These are phyloP conservation scores for Orychophragmus violaceus DNA, from an alignment of 345 rosid genomes.

Conservation along the genomic window DNA sequence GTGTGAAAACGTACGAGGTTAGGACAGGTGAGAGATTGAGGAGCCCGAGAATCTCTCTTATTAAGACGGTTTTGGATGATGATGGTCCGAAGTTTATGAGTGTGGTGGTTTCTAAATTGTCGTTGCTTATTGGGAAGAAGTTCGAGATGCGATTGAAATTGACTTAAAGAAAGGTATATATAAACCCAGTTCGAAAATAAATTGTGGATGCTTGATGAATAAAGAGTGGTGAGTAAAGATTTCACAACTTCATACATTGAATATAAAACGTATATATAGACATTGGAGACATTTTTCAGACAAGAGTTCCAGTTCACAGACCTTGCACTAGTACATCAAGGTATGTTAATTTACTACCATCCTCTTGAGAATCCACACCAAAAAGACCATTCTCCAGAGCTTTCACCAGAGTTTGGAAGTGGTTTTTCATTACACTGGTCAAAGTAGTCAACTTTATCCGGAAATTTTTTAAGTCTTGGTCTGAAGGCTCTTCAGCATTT, in stretches of 20 bases:
- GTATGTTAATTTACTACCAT: too few species aligned
- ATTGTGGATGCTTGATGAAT: conserved; percentile 7
- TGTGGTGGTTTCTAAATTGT: conserved; percentile 31
- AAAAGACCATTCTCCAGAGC: neutral
- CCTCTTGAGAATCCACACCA: neutral
- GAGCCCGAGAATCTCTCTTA: conserved; percentile 7
- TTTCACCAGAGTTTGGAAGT: conserved; percentile 4
- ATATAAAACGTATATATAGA: neutral
- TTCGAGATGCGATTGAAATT: conserved; percentile 38
- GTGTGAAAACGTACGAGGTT: conserved; percentile 25
- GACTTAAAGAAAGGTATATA: neutral
- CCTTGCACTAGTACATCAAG: neutral
- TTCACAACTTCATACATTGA: neutral
- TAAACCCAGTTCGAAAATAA: neutral
- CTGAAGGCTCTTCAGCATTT: neutral
- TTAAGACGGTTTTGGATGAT: conserved; percentile 9
- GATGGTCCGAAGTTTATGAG: conserved; percentile 21
- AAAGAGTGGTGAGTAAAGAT: neutral
- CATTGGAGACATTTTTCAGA: neutral
- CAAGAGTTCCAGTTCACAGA: neutral
- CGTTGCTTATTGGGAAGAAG: conserved; percentile 34
- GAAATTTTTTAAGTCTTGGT: neutral
- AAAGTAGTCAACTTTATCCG: neutral
- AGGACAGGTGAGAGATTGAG: conserved; percentile 1
- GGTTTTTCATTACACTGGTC: neutral